Base-by-base conservation (phyloP, 345 rosid genomes). In the Cardamine resedifolia region DNA sequence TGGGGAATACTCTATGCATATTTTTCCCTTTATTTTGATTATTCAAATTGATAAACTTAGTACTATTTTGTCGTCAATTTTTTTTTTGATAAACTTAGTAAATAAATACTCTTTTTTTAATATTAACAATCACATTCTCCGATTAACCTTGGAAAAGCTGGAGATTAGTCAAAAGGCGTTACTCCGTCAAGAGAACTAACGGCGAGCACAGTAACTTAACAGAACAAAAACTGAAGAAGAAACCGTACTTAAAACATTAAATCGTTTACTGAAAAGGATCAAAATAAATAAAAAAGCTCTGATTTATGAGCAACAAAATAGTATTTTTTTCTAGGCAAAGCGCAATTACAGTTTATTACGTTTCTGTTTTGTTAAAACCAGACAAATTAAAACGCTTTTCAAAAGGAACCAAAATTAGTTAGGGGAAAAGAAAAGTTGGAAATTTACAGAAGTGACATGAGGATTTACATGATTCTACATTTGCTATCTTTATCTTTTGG, bases 401-500 rank as follows among this genome's bases (percentile, higher is more conserved):
- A 14, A 53, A 53, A n/a, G 19, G 20, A 18, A 41, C 4, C 4
- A 36, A 18, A 60, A 31, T 21, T 23, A 69, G 75, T 36, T 53
- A 45, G 31, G 50, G 28, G 9, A 0, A 10, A 7, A 16, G 39
- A 38, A 26, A 56, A 10, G 43, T 52, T 38, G 56, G 61, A 45
- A 48, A 78, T 76, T 58, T 66, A 82, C 77, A 79, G 8, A 68
- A 67, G 34, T 21, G 38, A 49, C n/a, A 58, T 3, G 66, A 64
- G 55, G 64, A 71, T 64, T 89, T 83, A 91, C 97, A 91, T 86
- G 74, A 91, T 72, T 66, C 58, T 80, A 79, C 97, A 91, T 79
- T 82, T 91, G 3, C 83, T 91, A 75, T 90, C 90, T 44, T 76
- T 76, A 30, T 90, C 90, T 44, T 77, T 77, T 14, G 72, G 12